Base-by-base conservation (phyloP, 2,329 filamentous ascomycete species). In the Coniochaeta sp. region DNA sequence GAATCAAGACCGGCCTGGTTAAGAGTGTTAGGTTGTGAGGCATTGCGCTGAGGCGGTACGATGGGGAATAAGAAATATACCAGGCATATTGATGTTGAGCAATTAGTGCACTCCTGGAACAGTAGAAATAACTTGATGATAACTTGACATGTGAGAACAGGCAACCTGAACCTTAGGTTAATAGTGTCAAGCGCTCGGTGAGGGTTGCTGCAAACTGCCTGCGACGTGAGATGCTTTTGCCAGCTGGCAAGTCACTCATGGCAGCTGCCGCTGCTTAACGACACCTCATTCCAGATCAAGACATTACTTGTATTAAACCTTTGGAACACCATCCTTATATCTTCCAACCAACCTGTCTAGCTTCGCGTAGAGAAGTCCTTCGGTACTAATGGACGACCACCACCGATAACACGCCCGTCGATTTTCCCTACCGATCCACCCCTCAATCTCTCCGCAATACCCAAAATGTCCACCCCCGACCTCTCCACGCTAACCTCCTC, bases 1-100 rank as follows among this genome's bases (percentile, higher is more conserved):
- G 95, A 86, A 96, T 99, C 78, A 98, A 97, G 81, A 90, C 88
- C 67, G 89, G 90, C 22, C 77, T 99, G 74, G 87, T 98, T 69
- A 96, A 95, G 86, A 96, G 91, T 82, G 84, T 90, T 71, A 98
- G 95, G 81, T 79, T 99, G 76, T 93, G 38, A 44, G 36, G 38
- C 16, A 11, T 1, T 28, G 6, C 31, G 17, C 24, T 12, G 14
- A 14, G 43, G 43, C 7, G 12, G 43, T 22, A 9, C 28, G 28
- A 17, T 54, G 14, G 47, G 9, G 40, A 38, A 19, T 31, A 31
- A 5, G 28, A 9, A 31, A 38, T 17, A 14, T n/a, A n/a, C n/a
- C n/a, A n/a, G n/a, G n/a, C n/a, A n/a, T n/a, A n/a, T n/a, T n/a
- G n/a, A n/a, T n/a, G n/a, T n/a, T n/a, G n/a, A n/a, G n/a, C n/a